These are phyloP conservation scores for Colletotrichum sp. DNA, from an alignment of 2,329 filamentous ascomycete species.

Conservation along the genomic window DNA sequence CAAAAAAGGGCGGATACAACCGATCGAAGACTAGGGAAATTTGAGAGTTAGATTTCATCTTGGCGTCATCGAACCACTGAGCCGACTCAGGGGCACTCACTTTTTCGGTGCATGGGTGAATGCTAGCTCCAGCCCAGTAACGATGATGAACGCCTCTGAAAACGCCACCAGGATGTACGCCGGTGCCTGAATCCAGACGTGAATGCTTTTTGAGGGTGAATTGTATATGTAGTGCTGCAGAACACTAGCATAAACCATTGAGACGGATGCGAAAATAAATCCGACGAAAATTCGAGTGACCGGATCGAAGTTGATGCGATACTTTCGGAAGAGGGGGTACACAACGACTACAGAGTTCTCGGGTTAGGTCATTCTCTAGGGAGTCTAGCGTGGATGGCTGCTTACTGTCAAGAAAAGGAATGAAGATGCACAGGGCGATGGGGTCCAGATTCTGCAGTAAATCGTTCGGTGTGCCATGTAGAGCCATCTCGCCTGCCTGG, in stretches of 20 bases:
- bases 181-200: conserved; percentile 59
- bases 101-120: conserved; percentile 70
- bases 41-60: conserved; percentile 23
- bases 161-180: conserved; percentile 63
- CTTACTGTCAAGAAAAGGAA: conserved; percentile 29
- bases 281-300: conserved; percentile 26
- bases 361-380: not conserved
- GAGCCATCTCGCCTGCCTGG: conserved; percentile 27
- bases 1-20: conserved; percentile 34
- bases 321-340: conserved; percentile 25
- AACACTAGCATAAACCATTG: conserved; percentile 27
- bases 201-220: conserved; percentile 38
- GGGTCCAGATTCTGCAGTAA: conserved; percentile 32
- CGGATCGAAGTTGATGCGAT: conserved; percentile 25
- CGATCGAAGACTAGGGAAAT: not conserved
- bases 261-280: conserved; percentile 25
- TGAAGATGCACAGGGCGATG: conserved; percentile 29
- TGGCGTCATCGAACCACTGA: conserved; percentile 61
- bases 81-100: conserved; percentile 55
- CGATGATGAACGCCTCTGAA: conserved; percentile 67
- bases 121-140: conserved; percentile 74
- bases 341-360: conserved; percentile 1
- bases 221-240: conserved; percentile 27
- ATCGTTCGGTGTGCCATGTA: conserved; percentile 30
- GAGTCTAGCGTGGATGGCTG: not conserved